Percentiles rank a stretch among this genome's conserved stretches.
phyloP scores from a whole-genome alignment of 2,329 filamentous ascomycete species.

The Neoarthrinium moseri region DNA sequence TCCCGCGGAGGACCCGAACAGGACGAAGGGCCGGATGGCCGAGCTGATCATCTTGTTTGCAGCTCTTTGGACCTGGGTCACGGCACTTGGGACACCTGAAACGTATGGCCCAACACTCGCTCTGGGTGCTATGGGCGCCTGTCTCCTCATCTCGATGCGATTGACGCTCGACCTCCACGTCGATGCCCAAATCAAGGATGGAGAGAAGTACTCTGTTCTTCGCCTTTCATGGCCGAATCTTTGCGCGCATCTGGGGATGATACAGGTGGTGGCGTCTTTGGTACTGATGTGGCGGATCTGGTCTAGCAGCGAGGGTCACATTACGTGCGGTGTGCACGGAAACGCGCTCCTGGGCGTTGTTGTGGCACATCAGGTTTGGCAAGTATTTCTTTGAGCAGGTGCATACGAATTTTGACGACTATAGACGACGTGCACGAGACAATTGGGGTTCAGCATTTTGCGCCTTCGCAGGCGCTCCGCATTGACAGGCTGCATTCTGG shows the following conservation, averaged over 20 bases:
- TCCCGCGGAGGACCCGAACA: constrained; percentile 13
- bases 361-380: constrained; percentile 29
- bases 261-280: constrained; percentile 22
- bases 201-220: constrained; percentile 19
- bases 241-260: constrained; percentile 24
- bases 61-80: constrained; percentile 25
- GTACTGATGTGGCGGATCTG: constrained; percentile 27
- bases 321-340: constrained; percentile 21
- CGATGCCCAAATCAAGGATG: constrained; percentile 21
- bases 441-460: too few species aligned
- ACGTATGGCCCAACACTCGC: constrained; percentile 24
- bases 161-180: constrained; percentile 27
- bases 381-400: constrained; percentile 21
- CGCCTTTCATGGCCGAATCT: constrained; percentile 24
- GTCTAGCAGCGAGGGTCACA: constrained; percentile 17
- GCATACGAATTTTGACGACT: not conserved
- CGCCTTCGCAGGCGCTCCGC: not conserved
- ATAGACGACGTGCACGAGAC: not conserved
- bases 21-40: constrained; percentile 17
- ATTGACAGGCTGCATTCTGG: too few species aligned
- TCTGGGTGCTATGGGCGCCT: constrained; percentile 24
- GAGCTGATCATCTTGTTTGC: constrained; percentile 24
- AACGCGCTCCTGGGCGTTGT: constrained; percentile 24
- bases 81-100: constrained; percentile 22
- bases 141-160: constrained; percentile 27